Evolutionary conservation across 2,329 filamentous ascomycete genomes (phyloP), one percentile per base, ranked within the genome.

Genomic region (Pseudogymnoascus sp.): DNA sequence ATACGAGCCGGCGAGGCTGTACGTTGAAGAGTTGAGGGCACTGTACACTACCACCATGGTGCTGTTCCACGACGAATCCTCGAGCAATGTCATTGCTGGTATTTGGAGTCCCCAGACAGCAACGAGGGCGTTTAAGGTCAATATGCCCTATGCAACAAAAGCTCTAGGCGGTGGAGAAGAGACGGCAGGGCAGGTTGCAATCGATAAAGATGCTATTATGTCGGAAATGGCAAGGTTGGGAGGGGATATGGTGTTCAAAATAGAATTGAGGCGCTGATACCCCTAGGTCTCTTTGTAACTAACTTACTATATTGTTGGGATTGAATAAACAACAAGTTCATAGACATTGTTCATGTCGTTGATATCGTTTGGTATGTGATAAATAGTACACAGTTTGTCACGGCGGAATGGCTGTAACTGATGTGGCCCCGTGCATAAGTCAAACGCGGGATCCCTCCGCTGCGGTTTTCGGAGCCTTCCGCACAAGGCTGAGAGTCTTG

Each of bases 141-240:
- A 88, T 65, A 73, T 93, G 72, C 82, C 85, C 1, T 91, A 88
- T 74, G 87, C 86, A 7, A 87, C 85, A 64, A 77, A 84, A 75
- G 84, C 88, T 66, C 72, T 79, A 28, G 51, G 51, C 1, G 19
- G 14, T 16, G 73, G 73, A 0, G 78, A 78, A 4, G 77, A 73
- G 7, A 25, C 21, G 11, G 78, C 77, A 61, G 77, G 76, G 4
- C 71, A 81, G 21, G 84, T 89, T 23, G 81, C 83, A 67, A 76
- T 92, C 5, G 92, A 95, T 70, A 84, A 83, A 68, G 79, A 80
- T 45, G 87, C 83, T 0, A 85, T 95, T 4, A 71, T 93, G 61
- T 79, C 85, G 34, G 91, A 95, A 77, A 90, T 96, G 74, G 85
- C 85, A 45, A 83, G 86, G 66, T 78, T 88, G 43, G 86, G 86